These are phyloP conservation scores for Lichina pygmaea DNA, from an alignment of 495 filamentous ascomycete species.

Conservation along the genomic window DNA sequence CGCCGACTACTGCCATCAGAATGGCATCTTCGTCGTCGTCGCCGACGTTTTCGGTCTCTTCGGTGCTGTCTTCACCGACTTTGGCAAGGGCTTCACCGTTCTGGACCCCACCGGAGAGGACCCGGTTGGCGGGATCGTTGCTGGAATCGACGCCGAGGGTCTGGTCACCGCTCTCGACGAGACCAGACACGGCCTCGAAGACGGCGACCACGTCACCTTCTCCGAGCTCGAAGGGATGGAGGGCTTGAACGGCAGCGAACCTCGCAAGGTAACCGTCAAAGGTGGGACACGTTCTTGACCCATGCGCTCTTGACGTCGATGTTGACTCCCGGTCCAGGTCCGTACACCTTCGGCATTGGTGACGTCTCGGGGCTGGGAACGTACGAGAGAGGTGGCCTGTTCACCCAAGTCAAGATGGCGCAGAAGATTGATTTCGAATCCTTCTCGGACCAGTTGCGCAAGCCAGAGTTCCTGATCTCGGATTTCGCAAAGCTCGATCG, in stretches of 20 bases:
- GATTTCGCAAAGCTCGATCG: conserved; percentile 96
- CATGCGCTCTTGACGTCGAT: not conserved
- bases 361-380: conserved; percentile 66
- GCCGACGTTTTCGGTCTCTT: conserved; percentile 83
- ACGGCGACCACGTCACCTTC: conserved; percentile 92
- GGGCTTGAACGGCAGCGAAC: conserved; percentile 50
- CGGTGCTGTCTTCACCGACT: conserved; percentile 90
- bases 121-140: conserved; percentile 67
- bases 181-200: conserved; percentile 80
- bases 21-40: conserved; percentile 71
- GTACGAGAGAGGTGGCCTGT: conserved; percentile 73
- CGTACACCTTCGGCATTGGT: conserved; percentile 91
- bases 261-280: conserved; percentile 76
- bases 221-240: conserved; percentile 88
- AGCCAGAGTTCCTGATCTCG: conserved; percentile 71
- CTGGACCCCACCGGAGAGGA: conserved; percentile 81
- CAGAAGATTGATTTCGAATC: conserved; percentile 78
- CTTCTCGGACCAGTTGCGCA: conserved; percentile 44
- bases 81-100: conserved; percentile 74
- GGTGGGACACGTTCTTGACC: conserved; percentile 12
- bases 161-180: conserved; percentile 89
- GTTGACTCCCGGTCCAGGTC: conserved; percentile 14
- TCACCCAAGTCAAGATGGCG: conserved; percentile 91
- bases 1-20: conserved; percentile 76
- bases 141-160: conserved; percentile 64